A percentile compares a stretch with the other conserved stretches of the same genome.
phyloP scores from a whole-genome alignment of 2,329 filamentous ascomycete species.

The Cyanodermella asteris region DNA sequence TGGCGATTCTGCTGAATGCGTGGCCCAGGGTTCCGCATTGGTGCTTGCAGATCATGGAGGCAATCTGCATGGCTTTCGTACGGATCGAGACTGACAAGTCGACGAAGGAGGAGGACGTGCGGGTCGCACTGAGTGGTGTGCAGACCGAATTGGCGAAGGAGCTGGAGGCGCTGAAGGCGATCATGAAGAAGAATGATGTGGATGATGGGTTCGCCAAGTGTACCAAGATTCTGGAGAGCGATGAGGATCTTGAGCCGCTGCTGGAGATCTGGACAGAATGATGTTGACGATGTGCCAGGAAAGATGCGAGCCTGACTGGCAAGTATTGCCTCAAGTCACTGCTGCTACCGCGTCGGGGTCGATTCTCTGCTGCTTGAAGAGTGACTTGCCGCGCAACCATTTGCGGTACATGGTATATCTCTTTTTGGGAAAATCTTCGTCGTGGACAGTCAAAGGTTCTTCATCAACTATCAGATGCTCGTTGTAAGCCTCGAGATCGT shows the following conservation, averaged over 20 bases:
- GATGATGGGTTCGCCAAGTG: slow-evolving; percentile 16
- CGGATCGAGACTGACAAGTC: slow-evolving; percentile 2
- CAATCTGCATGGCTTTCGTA: slow-evolving; percentile 34
- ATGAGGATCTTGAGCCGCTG: slow-evolving; percentile 13
- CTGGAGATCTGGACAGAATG: slow-evolving; percentile 11
- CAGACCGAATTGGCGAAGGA: slow-evolving; percentile 12
- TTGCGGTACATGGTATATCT: slow-evolving; percentile 90
- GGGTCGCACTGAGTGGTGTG: slow-evolving; percentile 7
- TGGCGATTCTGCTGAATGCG: slow-evolving; percentile 36
- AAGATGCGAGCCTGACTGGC: slow-evolving; percentile 2
- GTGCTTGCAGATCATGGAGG: slow-evolving; percentile 34
- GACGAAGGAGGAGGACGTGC: slow-evolving; percentile 2
- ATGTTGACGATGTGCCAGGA: slow-evolving; percentile 7
- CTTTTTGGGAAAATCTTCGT: slow-evolving; percentile 78
- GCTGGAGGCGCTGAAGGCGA: slow-evolving; percentile 8
- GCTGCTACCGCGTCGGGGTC: slow-evolving; percentile 14
- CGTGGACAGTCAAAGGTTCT: slow-evolving; percentile 67
- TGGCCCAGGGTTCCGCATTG: slow-evolving; percentile 64
- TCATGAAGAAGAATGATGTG: slow-evolving; percentile 12
- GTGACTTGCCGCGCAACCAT: slow-evolving; percentile 82
- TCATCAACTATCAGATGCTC: slow-evolving; percentile 59
- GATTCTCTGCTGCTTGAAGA: slow-evolving; percentile 74
- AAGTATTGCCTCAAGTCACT: neutral
- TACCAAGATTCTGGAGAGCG: slow-evolving; percentile 15
- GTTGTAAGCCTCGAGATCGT: slow-evolving; percentile 49